A percentile compares a stretch with the other conserved stretches of the same genome.
These are phyloP conservation scores for Cryptosporidium viatorum DNA, from an alignment of 169 alveolate genomes.

Conservation along the genomic window DNA sequence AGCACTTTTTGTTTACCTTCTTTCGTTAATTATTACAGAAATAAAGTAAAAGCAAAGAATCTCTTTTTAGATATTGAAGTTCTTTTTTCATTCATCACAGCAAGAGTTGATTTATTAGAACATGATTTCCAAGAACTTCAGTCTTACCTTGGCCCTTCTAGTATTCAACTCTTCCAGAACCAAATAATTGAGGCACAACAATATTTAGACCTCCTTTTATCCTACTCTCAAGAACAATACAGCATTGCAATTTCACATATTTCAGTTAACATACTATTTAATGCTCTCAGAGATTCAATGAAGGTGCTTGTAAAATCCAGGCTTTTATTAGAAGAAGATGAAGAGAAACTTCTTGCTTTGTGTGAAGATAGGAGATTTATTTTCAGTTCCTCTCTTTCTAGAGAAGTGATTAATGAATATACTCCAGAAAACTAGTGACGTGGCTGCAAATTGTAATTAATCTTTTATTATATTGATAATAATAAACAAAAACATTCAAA, in stretches of 20 bases:
- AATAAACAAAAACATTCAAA: too few species aligned
- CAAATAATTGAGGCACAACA: conserved; percentile 73
- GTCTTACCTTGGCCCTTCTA: conserved; percentile 45
- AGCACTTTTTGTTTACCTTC: conserved; percentile 1
- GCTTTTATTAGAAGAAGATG: conserved; percentile 67
- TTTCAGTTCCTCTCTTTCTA: conserved; percentile 60
- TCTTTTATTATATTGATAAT: too few species aligned
- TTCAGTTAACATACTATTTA: conserved; percentile 59
- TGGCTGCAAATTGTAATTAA: background rate
- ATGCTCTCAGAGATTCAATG: conserved; percentile 68
- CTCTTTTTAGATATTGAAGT: conserved; percentile 59
- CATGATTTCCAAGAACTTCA: conserved; percentile 70
- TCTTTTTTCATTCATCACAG: conserved; percentile 47
- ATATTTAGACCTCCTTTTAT: conserved; percentile 36
- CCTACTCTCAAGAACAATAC: conserved; percentile 67
- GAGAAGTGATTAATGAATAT: conserved; percentile 64
- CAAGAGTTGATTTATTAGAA: conserved; percentile 49
- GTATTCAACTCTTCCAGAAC: conserved; percentile 65
- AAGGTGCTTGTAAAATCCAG: conserved; percentile 66
- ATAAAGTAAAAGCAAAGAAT: conserved; percentile 26
- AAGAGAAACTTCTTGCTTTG: conserved; percentile 56
- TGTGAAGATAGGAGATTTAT: conserved; percentile 64
- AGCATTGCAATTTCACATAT: conserved; percentile 60
- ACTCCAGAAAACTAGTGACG: conserved; percentile 14
- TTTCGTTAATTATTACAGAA: conserved; percentile 21